Conservation (phyloP, 75 land plant species). For the Sequoiadendron giganteum region DNA sequence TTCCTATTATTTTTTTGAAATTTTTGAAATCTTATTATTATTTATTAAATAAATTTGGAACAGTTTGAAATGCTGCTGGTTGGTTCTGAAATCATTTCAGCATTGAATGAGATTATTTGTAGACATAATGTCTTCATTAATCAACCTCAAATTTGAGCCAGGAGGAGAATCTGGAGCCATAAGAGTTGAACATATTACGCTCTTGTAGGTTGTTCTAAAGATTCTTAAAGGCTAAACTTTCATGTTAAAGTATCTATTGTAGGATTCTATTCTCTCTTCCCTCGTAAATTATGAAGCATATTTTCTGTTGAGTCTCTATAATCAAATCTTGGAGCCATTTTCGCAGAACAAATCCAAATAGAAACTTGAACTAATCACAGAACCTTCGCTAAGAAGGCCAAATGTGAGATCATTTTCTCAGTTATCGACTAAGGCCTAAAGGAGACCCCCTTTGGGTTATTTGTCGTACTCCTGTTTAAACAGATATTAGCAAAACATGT, state of each 20-base stretch:
- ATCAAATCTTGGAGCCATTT: no score
- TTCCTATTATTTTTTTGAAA: no score
- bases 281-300: not conserved
- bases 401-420: not conserved
- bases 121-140: not conserved
- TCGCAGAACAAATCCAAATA: not conserved
- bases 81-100: not conserved
- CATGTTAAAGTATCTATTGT: not conserved
- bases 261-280: not conserved
- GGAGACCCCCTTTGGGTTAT: no score
- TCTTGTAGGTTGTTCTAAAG: not conserved
- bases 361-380: not conserved
- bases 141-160: not conserved
- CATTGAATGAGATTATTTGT: not conserved
- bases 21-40: not conserved
- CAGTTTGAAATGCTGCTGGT: not conserved
- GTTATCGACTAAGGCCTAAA: no score
- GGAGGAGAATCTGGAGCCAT: not conserved
- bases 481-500: no score
- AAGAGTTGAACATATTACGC: not conserved
- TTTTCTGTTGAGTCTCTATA: not conserved
- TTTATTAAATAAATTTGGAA: not conserved
- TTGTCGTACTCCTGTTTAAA: no score
- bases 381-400: not conserved
- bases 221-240: not conserved